Evolutionary conservation across 2,329 filamentous ascomycete species (phyloP).

Genomic region (Tolypocladium endophyticum): DNA sequence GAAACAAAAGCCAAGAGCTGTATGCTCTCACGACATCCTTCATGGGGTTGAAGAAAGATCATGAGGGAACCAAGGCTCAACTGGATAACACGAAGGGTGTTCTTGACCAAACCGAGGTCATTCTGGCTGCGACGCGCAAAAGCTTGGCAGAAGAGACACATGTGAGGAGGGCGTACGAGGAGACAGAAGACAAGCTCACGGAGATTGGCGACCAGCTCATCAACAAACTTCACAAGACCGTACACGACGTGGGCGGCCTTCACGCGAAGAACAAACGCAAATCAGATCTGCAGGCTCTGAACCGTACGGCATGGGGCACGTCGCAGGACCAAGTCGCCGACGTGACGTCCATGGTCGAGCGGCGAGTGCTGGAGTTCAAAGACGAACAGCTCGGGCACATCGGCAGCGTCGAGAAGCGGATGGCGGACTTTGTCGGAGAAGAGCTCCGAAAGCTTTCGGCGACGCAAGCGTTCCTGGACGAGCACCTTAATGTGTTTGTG

Average conservation of each 20-base stretch:
- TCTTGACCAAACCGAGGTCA: slow-evolving; percentile 78
- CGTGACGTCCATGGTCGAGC: slow-evolving; percentile 68
- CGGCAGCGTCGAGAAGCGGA: slow-evolving; percentile 53
- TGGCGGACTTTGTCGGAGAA: slow-evolving; percentile 65
- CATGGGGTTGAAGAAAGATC: slow-evolving; percentile 79
- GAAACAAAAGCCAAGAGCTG: slow-evolving; percentile 89
- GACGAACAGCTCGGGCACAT: slow-evolving; percentile 63
- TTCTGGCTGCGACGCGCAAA: slow-evolving; percentile 66
- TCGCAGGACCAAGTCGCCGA: slow-evolving; percentile 67
- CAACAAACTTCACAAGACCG: slow-evolving; percentile 65
- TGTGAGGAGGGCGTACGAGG: slow-evolving; percentile 72
- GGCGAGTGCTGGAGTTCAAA: slow-evolving; percentile 62
- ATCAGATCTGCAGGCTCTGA: slow-evolving; percentile 70
- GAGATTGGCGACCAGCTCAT: slow-evolving; percentile 67
- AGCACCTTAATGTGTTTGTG: slow-evolving; percentile 58
- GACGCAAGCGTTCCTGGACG: slow-evolving; percentile 60
- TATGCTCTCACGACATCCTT: slow-evolving; percentile 80
- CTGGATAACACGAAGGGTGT: slow-evolving; percentile 74
- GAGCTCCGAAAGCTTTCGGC: slow-evolving; percentile 63
- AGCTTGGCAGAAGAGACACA: slow-evolving; percentile 69
- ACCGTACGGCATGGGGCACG: slow-evolving; percentile 67
- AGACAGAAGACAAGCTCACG: slow-evolving; percentile 70
- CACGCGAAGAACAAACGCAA: slow-evolving; percentile 81
- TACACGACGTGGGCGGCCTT: slow-evolving; percentile 69
- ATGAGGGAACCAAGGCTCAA: slow-evolving; percentile 61